Percentiles rank a stretch among this genome's conserved stretches.
Evolutionary conservation across 805 yeast genomes (phyloP).

Genomic region (Wickerhamomyces sydowiorum): DNA sequence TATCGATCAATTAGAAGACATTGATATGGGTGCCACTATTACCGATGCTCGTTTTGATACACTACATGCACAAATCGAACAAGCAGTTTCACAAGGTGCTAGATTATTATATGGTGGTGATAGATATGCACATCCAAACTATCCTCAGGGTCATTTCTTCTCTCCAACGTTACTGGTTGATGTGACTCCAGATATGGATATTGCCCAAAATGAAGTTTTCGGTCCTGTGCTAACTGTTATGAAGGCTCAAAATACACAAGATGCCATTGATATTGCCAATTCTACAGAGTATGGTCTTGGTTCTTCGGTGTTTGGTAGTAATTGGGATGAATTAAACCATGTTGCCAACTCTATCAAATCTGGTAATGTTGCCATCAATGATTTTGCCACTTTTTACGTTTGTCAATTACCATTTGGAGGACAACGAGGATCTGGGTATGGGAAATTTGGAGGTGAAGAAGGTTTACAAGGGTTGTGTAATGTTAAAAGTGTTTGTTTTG

Average conservation of each 20-base stretch:
- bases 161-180: constrained; percentile 84
- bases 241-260: constrained; percentile 58
- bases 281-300: constrained; percentile 88
- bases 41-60: constrained; percentile 67
- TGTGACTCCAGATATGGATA: constrained; percentile 68
- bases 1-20: constrained; percentile 82
- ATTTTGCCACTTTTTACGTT: constrained; percentile 93
- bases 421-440: constrained; percentile 86
- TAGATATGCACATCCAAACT: constrained; percentile 78
- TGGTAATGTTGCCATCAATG: constrained; percentile 96
- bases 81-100: constrained; percentile 83
- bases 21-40: constrained; percentile 96
- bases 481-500: constrained; percentile 84
- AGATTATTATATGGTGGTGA: constrained; percentile 75
- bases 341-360: constrained; percentile 62
- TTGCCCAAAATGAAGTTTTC: constrained; percentile 89
- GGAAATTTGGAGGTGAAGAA: constrained; percentile 97
- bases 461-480: constrained; percentile 88
- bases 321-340: constrained; percentile 48
- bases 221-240: constrained; percentile 86
- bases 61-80: constrained; percentile 60
- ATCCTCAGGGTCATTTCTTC: constrained; percentile 93
- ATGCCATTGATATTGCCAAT: constrained; percentile 76
- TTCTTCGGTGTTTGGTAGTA: constrained; percentile 77
- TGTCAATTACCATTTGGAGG: constrained; percentile 99